Evolutionary conservation across 2,329 filamentous ascomycete species (phyloP).

Genomic region (Colletotrichum shisoi): DNA sequence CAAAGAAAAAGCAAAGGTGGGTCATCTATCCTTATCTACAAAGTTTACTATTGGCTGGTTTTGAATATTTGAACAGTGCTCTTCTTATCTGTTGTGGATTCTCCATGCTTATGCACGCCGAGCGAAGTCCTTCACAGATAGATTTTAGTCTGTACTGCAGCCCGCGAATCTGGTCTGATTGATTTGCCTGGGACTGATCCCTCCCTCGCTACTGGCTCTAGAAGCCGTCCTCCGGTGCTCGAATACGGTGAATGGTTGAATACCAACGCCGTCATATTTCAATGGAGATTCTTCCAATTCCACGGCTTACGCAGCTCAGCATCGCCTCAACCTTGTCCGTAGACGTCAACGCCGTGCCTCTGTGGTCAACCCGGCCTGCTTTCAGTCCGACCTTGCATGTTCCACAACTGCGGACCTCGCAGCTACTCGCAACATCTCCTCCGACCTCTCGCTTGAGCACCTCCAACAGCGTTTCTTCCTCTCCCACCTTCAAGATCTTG

Average conservation of each 20-base stretch:
- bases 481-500: conserved; percentile 55
- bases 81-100: conserved; percentile 1
- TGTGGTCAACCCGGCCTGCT: conserved; percentile 57
- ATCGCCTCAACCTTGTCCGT: conserved; percentile 56
- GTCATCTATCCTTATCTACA: conserved; percentile 11
- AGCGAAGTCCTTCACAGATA: background rate
- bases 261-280: conserved; percentile 51
- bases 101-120: background rate
- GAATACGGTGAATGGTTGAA: background rate
- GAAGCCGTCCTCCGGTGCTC: background rate
- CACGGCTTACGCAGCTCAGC: conserved; percentile 63
- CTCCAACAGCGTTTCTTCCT: conserved; percentile 60
- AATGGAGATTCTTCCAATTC: conserved; percentile 58
- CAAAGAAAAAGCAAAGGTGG: conserved; percentile 21
- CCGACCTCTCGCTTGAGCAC: conserved; percentile 55
- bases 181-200: no score
- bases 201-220: no score
- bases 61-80: background rate
- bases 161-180: background rate
- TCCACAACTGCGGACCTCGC: conserved; percentile 63
- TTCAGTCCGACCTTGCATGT: conserved; percentile 58
- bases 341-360: conserved; percentile 57
- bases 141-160: background rate
- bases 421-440: conserved; percentile 57
- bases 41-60: background rate